phyloP scores from a whole-genome alignment of 257 asterid species.

The Solanum acaule region DNA sequence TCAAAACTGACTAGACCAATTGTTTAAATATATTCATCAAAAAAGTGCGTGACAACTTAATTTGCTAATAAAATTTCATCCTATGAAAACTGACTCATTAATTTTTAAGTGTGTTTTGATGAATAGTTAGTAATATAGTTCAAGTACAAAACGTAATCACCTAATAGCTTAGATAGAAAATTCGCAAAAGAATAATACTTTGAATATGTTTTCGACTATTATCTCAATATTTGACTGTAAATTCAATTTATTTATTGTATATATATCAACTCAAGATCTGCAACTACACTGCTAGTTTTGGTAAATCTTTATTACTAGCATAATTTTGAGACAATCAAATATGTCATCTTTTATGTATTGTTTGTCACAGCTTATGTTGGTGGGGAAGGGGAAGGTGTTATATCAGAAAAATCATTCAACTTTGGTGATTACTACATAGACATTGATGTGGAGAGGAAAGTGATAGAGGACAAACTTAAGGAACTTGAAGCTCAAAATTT shows the following conservation, averaged over 20 bases:
- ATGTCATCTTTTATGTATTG: neutral
- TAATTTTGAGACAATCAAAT: neutral
- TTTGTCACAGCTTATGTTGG: neutral
- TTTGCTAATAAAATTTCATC: neutral
- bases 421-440: neutral
- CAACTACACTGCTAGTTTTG: neutral
- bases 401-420: neutral
- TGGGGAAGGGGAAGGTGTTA: neutral
- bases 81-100: neutral
- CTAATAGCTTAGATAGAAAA: neutral
- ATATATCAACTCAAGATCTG: neutral
- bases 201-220: neutral
- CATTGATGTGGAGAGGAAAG: neutral
- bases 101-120: neutral
- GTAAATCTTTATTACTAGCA: neutral
- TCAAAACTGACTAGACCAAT: neutral
- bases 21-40: neutral
- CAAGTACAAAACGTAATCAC: neutral
- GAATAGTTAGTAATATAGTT: neutral
- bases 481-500: neutral
- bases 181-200: neutral
- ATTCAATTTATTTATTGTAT: neutral
- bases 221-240: neutral
- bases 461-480: neutral
- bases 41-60: neutral